Evolutionary conservation across 108 stramenopile genomes (phyloP).

Genomic region (Epithemia pelagica): DNA sequence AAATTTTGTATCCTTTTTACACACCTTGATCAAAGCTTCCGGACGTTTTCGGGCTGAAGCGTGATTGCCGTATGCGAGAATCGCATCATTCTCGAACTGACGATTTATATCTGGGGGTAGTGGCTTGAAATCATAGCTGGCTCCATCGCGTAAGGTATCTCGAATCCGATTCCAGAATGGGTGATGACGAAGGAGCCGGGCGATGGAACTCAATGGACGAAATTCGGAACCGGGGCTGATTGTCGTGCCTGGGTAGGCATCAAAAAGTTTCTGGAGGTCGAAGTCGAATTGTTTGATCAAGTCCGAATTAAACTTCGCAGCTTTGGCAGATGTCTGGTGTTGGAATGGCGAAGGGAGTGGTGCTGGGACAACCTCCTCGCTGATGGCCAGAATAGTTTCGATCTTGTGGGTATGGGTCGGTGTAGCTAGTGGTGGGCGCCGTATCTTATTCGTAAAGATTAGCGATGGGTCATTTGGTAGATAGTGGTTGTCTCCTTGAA

Average conservation of each 20-base stretch:
- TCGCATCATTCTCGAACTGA: neutral
- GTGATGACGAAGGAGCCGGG: neutral
- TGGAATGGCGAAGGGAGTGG: neutral
- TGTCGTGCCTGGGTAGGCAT: neutral
- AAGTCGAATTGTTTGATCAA: neutral
- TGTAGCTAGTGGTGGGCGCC: neutral
- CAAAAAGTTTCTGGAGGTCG: neutral
- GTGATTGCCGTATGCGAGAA: neutral
- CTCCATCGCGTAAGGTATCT: neutral
- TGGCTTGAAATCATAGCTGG: neutral
- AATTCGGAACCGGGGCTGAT: neutral
- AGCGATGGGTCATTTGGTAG: neutral
- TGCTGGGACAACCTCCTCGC: no score
- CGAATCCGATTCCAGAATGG: neutral
- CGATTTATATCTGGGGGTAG: no score
- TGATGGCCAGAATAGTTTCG: no score
- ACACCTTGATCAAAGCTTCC: neutral
- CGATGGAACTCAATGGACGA: neutral
- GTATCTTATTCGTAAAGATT: neutral
- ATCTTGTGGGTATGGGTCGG: no score
- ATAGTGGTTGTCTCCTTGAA: no score
- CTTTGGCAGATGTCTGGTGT: neutral
- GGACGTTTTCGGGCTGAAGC: neutral
- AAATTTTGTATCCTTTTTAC: neutral
- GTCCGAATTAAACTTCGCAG: neutral